Base-by-base conservation (phyloP, 2,329 filamentous ascomycete genomes). In the Xylariaceae sp. region DNA sequence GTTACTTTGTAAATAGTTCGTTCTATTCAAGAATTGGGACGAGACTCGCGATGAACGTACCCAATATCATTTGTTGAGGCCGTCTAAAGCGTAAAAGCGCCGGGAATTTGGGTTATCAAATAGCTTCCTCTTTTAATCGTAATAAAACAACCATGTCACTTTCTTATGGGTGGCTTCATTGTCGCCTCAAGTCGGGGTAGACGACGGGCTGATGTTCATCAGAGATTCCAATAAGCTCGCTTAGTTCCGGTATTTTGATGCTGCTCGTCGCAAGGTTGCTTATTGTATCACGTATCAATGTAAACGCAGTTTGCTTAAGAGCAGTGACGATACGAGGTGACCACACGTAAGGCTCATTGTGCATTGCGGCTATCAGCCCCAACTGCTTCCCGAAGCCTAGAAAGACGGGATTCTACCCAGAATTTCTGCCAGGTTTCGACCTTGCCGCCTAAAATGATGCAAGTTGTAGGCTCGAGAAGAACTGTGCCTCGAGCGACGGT, bases 381-480 rank as follows among this genome's bases (percentile, higher is more conserved):
- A 16, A 85, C 80, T 12, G 77, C 80, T 47, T 81, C 79, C 66
- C 83, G 84, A 55, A 97, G 70, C 59, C 82, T 80, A 46, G 77
- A 79, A 69, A 96, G 85, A 59, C 88, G 79, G 1, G 83, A 83
- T 13, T 85, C 82, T 44, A 78, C 77, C 92, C 92, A 97, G 7
- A 77, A 77, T 66, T 83, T 85, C 66, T 97, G 89, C 77, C 91
- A 82, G 0, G 75, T 76, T 51, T 96, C 91, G 42, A 97, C 80
- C 72, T 89, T 95, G 0, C 94, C 94, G 1, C 94, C 94, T n/a
- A 96, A 71, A 2, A 95, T 67, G n/a, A 81, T 78, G 50, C 84
- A 85, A 53, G 71, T 83, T 2, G 73, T 74, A 1, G 89, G 85
- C 58, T 90, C 86, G 18, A 99, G 74, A 70, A 97, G 72, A n/a